Conservation (phyloP, 805 yeast genomes). For the Spathaspora arborariae region DNA sequence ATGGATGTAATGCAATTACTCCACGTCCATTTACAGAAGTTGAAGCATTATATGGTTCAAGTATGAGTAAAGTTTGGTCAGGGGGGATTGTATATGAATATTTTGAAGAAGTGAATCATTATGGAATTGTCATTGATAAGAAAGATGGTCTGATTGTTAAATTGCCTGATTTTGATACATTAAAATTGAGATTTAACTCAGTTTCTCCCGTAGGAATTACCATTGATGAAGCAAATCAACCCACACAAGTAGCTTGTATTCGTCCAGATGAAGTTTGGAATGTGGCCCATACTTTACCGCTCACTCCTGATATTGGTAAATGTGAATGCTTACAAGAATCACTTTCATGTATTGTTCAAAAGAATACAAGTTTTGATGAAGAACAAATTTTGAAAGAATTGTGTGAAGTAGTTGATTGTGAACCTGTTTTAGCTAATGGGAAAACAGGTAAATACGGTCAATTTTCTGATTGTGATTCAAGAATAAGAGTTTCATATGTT, state of each 20-base stretch:
- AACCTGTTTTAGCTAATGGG: slow-evolving; percentile 33
- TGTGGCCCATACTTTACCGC: slow-evolving; percentile 28
- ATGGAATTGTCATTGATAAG: slow-evolving; percentile 31
- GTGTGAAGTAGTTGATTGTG: slow-evolving; percentile 37
- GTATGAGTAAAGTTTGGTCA: slow-evolving; percentile 35
- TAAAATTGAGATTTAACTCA: slow-evolving; percentile 19
- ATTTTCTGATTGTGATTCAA: slow-evolving; percentile 35
- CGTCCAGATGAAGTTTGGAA: slow-evolving; percentile 3
- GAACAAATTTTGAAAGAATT: slow-evolving; percentile 23
- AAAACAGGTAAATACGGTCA: slow-evolving; percentile 37
- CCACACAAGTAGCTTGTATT: not conserved
- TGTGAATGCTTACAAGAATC: slow-evolving; percentile 45
- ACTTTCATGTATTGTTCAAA: slow-evolving; percentile 33
- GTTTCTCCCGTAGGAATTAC: slow-evolving; percentile 18
- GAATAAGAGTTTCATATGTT: slow-evolving; percentile 39
- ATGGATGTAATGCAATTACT: slow-evolving; percentile 32
- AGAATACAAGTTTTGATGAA: slow-evolving; percentile 19
- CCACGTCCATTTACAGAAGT: slow-evolving; percentile 40
- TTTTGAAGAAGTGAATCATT: slow-evolving; percentile 31
- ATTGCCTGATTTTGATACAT: slow-evolving; percentile 27
- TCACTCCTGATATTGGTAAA: slow-evolving; percentile 36
- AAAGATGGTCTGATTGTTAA: slow-evolving; percentile 22
- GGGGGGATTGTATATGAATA: slow-evolving; percentile 38
- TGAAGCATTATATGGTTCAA: slow-evolving; percentile 28
- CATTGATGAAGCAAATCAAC: slow-evolving; percentile 1